A percentile compares a stretch with the other conserved stretches of the same genome.
phyloP scores from a whole-genome alignment of 345 rosid genomes.

The Corchorus olitorius region DNA sequence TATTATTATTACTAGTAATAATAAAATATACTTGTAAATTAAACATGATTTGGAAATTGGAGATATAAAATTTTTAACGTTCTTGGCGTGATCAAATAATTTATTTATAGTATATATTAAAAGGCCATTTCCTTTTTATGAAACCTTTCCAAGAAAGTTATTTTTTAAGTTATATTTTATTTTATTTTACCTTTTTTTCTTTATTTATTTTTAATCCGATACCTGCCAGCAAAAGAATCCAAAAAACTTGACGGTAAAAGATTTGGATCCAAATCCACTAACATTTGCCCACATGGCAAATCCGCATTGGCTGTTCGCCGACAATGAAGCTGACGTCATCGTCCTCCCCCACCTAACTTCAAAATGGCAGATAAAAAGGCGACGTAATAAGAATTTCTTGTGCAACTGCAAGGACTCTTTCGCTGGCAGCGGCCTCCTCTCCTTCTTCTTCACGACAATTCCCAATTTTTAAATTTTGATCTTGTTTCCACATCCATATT shows the following conservation, averaged over 20 bases:
- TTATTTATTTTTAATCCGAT: not conserved
- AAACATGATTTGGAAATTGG: too few species aligned
- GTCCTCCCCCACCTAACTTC: not conserved
- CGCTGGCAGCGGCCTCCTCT: not conserved
- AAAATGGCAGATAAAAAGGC: not conserved
- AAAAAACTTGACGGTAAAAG: not conserved
- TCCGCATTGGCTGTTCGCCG: not conserved
- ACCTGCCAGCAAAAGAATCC: not conserved
- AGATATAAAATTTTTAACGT: too few species aligned
- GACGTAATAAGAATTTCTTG: not conserved
- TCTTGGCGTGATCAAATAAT: too few species aligned
- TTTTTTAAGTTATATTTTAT: too few species aligned
- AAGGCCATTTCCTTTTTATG: too few species aligned
- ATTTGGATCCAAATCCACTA: not conserved
- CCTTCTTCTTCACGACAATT: not conserved
- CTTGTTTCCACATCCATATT: slow-evolving; percentile 3
- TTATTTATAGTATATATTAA: too few species aligned
- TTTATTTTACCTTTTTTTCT: not conserved
- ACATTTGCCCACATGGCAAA: not conserved
- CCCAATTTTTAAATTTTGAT: not conserved
- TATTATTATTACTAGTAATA: too few species aligned
- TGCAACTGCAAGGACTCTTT: not conserved
- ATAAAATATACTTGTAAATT: too few species aligned
- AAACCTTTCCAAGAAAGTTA: not conserved
- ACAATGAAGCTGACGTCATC: not conserved